These are phyloP conservation scores for Scutellaria galericulata DNA, from an alignment of 257 asterid genomes.

Conservation along the genomic window DNA sequence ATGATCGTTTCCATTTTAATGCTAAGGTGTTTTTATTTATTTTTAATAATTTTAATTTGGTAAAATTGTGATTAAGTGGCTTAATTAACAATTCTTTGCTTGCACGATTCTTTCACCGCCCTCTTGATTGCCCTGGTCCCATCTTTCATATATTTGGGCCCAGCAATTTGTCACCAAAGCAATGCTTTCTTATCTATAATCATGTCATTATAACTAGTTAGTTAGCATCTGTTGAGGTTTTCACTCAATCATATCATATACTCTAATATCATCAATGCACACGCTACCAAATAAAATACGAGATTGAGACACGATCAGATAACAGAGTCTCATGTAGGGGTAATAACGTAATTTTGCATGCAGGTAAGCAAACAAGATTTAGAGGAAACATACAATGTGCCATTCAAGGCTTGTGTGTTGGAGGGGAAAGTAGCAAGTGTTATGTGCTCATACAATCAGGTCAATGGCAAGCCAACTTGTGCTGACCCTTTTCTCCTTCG, in stretches of 20 bases:
- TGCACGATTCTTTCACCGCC: conserved; percentile 35
- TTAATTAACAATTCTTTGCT: conserved; percentile 26
- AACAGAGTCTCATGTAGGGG: background rate
- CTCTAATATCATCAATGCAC: too few relatives aligned
- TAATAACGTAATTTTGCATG: background rate
- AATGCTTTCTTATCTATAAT: background rate
- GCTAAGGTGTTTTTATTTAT: conserved; percentile 60
- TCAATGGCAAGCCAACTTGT: conserved; percentile 92
- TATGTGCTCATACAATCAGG: conserved; percentile 96
- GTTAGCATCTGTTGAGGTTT: background rate
- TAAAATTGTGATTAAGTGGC: background rate
- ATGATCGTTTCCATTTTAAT: conserved; percentile 74
- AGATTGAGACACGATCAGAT: background rate
- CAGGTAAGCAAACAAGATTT: conserved; percentile 88
- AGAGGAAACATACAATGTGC: conserved; percentile 93
- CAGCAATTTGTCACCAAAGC: background rate
- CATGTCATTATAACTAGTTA: background rate
- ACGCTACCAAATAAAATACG: too few relatives aligned
- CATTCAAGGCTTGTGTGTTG: conserved; percentile 84
- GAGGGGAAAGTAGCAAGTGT: conserved; percentile 94
- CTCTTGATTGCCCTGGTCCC: conserved; percentile 5
- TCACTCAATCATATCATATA: too few relatives aligned
- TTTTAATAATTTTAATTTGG: background rate
- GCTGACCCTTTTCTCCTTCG: conserved; percentile 85
- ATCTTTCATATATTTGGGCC: conserved; percentile 12